Evolutionary conservation across 345 rosid genomes (phyloP), one percentile per base, ranked within the genome.

Genomic region (Citrus australasica): DNA sequence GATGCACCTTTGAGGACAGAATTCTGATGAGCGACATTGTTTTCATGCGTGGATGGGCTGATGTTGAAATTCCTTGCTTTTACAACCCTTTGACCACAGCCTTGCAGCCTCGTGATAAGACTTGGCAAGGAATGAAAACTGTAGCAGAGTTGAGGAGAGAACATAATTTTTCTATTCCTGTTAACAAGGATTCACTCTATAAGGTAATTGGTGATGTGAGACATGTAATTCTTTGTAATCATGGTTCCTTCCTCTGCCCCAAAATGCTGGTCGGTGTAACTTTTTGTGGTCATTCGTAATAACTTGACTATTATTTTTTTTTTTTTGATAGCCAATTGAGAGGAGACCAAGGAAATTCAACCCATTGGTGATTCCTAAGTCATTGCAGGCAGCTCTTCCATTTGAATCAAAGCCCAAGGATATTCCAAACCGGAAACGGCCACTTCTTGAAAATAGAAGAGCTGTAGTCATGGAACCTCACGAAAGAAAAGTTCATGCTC

Each of bases 1-100:
- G 99, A 83, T 96, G 99, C 86, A 94, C 94, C 71, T 96, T 96
- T 87, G 99, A 96, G 93, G 99, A 96, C 87, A 86, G 83, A 82
- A 94, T 94, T 73, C 82, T 88, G 81, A 94, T 93, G 94, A 88
- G 98, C 27, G 99, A 96, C 84, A 87, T 96, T 33, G 93, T 96
- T 70, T 90, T 91, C 84, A 82, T 96, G 85, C 93, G 86, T 7
- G 94, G 97, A 16, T 96, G 97, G 95, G 87, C 92, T 64, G 82
- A 83, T 77, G 98, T 94, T 69, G 95, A 94, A 81, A 87, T 89
- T 79, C 95, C 98, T 67, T 60, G 55, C 61, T 94, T 90, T 82
- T 92, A 84, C 83, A 94, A 94, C 76, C 97, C 98, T 33, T 76
- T 91, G 83, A 96, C 97, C 32, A 92, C 97, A 51, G 91, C 97